Evolutionary conservation across 78 protist species (phyloP), one percentile per base, ranked within the genome.

Genomic region (slime mould (Dictyostelium discoideum)): DNA sequence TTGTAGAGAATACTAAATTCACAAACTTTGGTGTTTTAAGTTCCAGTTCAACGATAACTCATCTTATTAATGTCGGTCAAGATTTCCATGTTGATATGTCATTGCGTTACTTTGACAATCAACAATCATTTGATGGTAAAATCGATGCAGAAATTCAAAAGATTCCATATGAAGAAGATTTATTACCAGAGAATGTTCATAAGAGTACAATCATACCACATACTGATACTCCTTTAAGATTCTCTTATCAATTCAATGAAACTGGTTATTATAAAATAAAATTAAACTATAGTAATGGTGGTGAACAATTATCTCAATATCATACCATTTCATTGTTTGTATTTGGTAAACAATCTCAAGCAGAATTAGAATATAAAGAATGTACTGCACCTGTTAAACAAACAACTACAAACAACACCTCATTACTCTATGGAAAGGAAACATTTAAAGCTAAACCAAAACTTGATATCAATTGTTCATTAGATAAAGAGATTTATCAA

Each of bases 161-260:
- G 32, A 54, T 80, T 3, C 87, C 94, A 8, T 88, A 85, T 78
- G 94, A 88, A 26, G 87, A 88, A 7, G 83, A 88, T 26, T 67
- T 80, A 16, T 60, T 63, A 80, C 10, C 5, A 13, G 16, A 48
- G 2, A 39, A 5, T 13, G 82, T 60, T 20, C 26, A n/a, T 14
- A 4, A 20, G 0, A 20, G 48, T 13, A 39, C 16, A 8, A 54
- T 78, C 14, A 1, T 40, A 7, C 93, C 93, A 20, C 44, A 82
- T n/a, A 14, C 0, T n/a, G 57, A 22, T 9, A 29, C 22, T 26
- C 32, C 11, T 22, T 69, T 69, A 26, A 69, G 24, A 11, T 37
- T 54, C 57, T 14, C 94, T 60, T n/a, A 13, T 32, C 82, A 81
- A 13, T 81, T 88, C n/a, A 32, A 57, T 22, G n/a, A 60, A 8